Percentiles rank a stretch among this genome's conserved stretches.
Conservation (phyloP, 495 filamentous ascomycete species). For the Annulohypoxylon bovei region DNA sequence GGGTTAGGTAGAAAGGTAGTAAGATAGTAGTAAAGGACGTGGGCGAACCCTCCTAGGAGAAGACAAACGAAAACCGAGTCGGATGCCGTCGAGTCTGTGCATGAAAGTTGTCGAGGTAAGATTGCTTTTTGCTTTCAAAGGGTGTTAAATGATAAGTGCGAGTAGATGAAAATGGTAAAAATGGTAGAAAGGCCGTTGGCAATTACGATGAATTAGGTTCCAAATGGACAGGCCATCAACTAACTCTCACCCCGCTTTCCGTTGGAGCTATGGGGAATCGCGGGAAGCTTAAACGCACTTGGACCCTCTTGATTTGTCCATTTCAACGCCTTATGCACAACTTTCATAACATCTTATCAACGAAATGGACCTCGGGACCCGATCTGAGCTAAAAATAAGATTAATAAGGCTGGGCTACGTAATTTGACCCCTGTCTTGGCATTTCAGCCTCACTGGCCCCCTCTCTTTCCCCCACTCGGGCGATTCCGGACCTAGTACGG, state of each 20-base stretch:
- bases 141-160: background rate
- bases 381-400: slow-evolving; percentile 5
- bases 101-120: background rate
- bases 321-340: slow-evolving; percentile 5
- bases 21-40: background rate
- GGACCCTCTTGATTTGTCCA: slow-evolving; percentile 3
- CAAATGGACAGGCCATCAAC: background rate
- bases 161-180: background rate
- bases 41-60: background rate
- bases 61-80: background rate
- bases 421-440: background rate
- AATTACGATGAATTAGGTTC: slow-evolving; percentile 4
- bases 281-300: background rate
- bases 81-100: background rate
- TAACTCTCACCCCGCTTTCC: slow-evolving; percentile 19
- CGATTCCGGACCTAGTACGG: background rate
- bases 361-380: background rate
- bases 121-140: background rate
- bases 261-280: background rate
- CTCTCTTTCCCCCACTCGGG: background rate
- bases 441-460: slow-evolving; percentile 6
- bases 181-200: background rate
- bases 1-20: background rate
- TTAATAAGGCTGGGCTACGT: background rate
- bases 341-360: slow-evolving; percentile 18